Evolutionary conservation across 192 early-diverging fungal genomes (phyloP).

Genomic region (Thamnidium elegans): DNA sequence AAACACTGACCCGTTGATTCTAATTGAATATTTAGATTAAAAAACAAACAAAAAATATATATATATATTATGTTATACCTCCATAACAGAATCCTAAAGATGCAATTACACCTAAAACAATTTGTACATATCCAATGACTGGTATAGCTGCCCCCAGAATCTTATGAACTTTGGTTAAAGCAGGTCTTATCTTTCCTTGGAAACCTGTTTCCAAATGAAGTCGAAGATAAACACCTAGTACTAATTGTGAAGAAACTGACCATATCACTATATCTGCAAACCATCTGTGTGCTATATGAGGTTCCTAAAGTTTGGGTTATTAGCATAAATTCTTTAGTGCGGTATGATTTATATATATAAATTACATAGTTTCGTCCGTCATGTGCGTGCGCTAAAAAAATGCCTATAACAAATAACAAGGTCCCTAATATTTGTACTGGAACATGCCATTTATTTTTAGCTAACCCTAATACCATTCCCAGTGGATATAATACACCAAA

Average conservation of each 20-base stretch:
- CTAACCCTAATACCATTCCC: slow-evolving; percentile 58
- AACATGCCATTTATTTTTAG: slow-evolving; percentile 57
- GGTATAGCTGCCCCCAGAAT: slow-evolving; percentile 48
- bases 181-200: slow-evolving; percentile 49
- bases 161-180: slow-evolving; percentile 49
- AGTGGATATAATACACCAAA: slow-evolving; percentile 38
- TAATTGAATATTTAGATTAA: neutral
- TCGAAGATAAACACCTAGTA: slow-evolving; percentile 57
- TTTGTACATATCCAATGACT: slow-evolving; percentile 61
- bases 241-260: slow-evolving; percentile 49
- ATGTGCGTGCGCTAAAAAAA: slow-evolving; percentile 61
- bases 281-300: slow-evolving; percentile 59
- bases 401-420: slow-evolving; percentile 46
- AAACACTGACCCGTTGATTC: slow-evolving; percentile 63
- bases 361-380: slow-evolving; percentile 57
- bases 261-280: slow-evolving; percentile 62
- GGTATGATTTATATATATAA: neutral
- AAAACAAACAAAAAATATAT: neutral
- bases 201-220: slow-evolving; percentile 55
- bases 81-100: slow-evolving; percentile 61
- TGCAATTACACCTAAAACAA: slow-evolving; percentile 64
- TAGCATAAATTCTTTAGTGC: neutral
- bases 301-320: slow-evolving; percentile 21
- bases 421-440: slow-evolving; percentile 54
- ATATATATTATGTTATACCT: slow-evolving; percentile 28